Evolutionary conservation across 495 filamentous ascomycete species (phyloP).

Genomic region (Lophiostoma macrostomum): DNA sequence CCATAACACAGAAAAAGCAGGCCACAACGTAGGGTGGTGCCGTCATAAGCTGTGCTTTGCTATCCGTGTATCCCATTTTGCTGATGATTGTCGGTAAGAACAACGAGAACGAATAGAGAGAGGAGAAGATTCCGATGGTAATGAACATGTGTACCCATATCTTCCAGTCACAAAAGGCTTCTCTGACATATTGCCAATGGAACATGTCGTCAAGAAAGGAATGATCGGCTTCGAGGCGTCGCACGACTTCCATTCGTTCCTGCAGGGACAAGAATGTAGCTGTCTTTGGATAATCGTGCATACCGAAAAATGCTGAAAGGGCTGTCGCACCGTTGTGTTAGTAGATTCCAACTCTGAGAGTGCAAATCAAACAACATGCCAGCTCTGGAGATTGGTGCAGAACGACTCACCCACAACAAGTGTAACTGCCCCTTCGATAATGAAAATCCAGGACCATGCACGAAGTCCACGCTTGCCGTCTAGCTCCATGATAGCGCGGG

Average conservation of each 20-base stretch:
- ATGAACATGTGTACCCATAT: conserved; percentile 36
- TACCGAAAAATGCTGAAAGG: conserved; percentile 33
- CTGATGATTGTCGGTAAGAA: conserved; percentile 54
- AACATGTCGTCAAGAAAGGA: conserved; percentile 31
- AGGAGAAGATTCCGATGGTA: conserved; percentile 46
- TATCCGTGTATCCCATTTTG: conserved; percentile 32
- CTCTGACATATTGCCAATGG: conserved; percentile 23
- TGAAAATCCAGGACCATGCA: conserved; percentile 39
- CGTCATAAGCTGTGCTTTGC: conserved; percentile 37
- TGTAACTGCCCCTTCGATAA: conserved; percentile 37
- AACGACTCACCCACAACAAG: conserved; percentile 31
- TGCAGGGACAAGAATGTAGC: conserved; percentile 32
- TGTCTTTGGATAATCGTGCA: conserved; percentile 34
- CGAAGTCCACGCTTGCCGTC: conserved; percentile 20
- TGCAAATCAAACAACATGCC: too few species aligned
- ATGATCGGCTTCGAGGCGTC: conserved; percentile 33
- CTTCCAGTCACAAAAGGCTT: conserved; percentile 34
- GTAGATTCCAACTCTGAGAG: background rate
- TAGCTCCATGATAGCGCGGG: conserved; percentile 33
- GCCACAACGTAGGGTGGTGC: conserved; percentile 39
- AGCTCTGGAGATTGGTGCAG: too few species aligned
- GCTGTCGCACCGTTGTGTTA: conserved; percentile 24
- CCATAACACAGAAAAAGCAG: conserved; percentile 26
- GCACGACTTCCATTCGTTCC: conserved; percentile 29
- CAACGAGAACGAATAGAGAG: conserved; percentile 73